Base-by-base conservation (phyloP, 495 filamentous ascomycete genomes). In the Trichocladium antarcticum region DNA sequence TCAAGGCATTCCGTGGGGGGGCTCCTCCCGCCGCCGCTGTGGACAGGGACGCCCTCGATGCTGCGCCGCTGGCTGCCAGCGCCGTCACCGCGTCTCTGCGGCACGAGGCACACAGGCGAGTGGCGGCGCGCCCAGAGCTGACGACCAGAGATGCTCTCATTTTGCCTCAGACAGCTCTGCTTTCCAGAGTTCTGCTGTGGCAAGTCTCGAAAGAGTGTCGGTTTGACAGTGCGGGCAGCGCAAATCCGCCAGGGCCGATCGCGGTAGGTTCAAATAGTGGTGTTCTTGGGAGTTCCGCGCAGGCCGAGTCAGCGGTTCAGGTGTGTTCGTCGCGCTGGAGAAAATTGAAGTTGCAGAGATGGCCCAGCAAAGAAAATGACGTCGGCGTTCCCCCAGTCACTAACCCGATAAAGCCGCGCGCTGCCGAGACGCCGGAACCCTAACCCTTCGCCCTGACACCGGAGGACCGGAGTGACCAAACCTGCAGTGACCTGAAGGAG, bases 111-210 rank as follows among this genome's bases (percentile, higher is more conserved):
- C 59, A 62, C 6, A 64, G 38, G 15, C 38, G 19, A 20, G 48
- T 46, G 17, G 47, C 59, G 17, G 52, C 55, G 45, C 50, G 53
- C 29, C 39, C 35, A 12, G 58, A 42, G 29, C 34, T 37, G 11
- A 45, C 53, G 17, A 53, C 19, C 1, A 62, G 42, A 5, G 61
- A 53, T 12, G 51, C 1, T 41, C 50, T 51, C 59, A 64, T 64
- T 31, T 28, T 51, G 38, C 8, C 0, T 31, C 7, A 32, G 7
- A 10, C n/a, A n/a, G n/a, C 31, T 11, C 31, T 32, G 2, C 31
- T 4, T 14, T 38, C 10, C 12, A 4, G 34, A 36, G 12, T 5
- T 5, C 4, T 36, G 34, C 11, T 36, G 11, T n/a, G n/a, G n/a
- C n/a, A n/a, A n/a, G n/a, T 5, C 10, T 14, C 16, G 12, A 36